Base-by-base conservation (phyloP, 2,329 filamentous ascomycete genomes). In the Alternaria sp. region DNA sequence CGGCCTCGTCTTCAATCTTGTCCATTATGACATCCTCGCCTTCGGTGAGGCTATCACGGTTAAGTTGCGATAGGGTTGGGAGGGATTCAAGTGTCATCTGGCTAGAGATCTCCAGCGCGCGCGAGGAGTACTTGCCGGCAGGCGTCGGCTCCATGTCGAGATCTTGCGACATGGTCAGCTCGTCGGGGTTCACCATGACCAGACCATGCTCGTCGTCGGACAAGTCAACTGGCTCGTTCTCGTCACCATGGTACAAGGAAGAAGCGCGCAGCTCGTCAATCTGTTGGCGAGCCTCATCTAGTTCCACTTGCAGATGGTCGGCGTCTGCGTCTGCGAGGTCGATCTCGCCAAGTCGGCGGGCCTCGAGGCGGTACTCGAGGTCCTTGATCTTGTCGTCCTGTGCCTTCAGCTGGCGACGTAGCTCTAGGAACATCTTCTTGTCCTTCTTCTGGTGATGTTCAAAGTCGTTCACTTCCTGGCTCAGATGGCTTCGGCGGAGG, bases 401-500 rank as follows among this genome's bases (percentile, higher is more conserved):
- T 36, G 74, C 71, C 5, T 63, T 60, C 34, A 80, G 72, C 65
- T 80, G 74, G 29, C 69, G 63, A 41, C 71, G 74, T 3, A 80
- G 68, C 41, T 76, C 70, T 13, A 75, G 54, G n/a, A 78, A 64
- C 60, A 74, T 72, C 69, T 73, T 77, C 60, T 68, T 71, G 56
- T 77, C 74, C 49, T 76, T 66, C 65, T 73, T 75, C 61, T 74
- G 68, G 60, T 78, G 71, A 46, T 76, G 71, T 24, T 78, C 74
- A 49, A 78, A 72, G 29, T 68, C 67, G 54, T 76, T 79, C 48
- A 79, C 73, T 64, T 79, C 76, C 57, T 80, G 77, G 64, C 77
- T 78, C 6, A 78, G 70, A 50, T 77, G 77, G 66, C 69, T 78
- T 29, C 76, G 78, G 50, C 76, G 76, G 17, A 80, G 75, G 37